Conservation (phyloP, 1,139 yeast genomes). For the Geotrichum cucujoidarum region DNA sequence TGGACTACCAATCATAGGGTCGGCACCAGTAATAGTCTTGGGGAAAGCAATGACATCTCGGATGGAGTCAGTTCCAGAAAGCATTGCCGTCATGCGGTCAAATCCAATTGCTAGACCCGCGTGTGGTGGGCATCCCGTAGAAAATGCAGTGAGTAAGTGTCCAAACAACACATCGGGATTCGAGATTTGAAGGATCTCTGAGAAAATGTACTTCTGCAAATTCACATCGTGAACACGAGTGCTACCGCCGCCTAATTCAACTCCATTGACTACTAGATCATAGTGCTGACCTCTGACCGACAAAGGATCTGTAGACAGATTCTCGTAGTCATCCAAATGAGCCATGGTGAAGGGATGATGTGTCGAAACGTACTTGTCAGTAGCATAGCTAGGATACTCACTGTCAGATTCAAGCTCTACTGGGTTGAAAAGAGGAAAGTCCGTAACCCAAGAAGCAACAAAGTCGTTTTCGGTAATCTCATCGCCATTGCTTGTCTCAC, state of each 20-base stretch:
- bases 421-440: constrained; percentile 89
- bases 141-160: constrained; percentile 74
- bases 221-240: constrained; percentile 85
- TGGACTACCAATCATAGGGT: constrained; percentile 85
- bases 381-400: constrained; percentile 59
- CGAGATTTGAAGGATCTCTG: constrained; percentile 31
- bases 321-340: constrained; percentile 58
- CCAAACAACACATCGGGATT: constrained; percentile 70
- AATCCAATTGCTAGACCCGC: constrained; percentile 96
- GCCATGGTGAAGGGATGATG: constrained; percentile 98
- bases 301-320: constrained; percentile 51
- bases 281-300: constrained; percentile 86
- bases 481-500: constrained; percentile 18
- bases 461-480: constrained; percentile 36
- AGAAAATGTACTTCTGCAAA: constrained; percentile 60
- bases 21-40: constrained; percentile 82
- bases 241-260: constrained; percentile 96
- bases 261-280: constrained; percentile 89
- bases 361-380: constrained; percentile 53
- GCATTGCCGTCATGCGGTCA: constrained; percentile 88
- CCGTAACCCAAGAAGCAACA: constrained; percentile 81
- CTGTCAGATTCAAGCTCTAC: constrained; percentile 41
- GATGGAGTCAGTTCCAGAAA: constrained; percentile 66
- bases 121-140: constrained; percentile 96
- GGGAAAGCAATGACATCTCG: constrained; percentile 96